phyloP scores from a whole-genome alignment of 2,329 filamentous ascomycete genomes.

The Venturia carpophila region DNA sequence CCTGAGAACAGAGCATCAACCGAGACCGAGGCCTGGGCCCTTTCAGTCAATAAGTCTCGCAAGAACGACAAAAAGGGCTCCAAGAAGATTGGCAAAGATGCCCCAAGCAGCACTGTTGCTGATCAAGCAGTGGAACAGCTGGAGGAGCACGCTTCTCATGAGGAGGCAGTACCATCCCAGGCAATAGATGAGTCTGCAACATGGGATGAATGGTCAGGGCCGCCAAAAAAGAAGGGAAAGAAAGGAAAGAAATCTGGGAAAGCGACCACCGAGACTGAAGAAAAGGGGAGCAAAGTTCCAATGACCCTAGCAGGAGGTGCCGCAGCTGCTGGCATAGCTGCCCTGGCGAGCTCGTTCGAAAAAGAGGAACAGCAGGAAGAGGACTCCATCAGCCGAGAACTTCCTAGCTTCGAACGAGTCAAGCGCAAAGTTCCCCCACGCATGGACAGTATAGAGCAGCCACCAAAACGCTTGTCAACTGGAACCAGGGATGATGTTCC shows the following conservation, averaged over 20 bases:
- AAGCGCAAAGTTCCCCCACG: constrained; percentile 32
- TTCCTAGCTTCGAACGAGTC: constrained; percentile 22
- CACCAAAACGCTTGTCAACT: constrained; percentile 3
- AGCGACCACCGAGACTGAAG: constrained; percentile 18
- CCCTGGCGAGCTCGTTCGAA: constrained; percentile 1
- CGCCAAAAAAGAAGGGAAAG: constrained; percentile 17
- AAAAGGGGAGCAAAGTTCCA: constrained; percentile 9
- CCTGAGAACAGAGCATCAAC: neutral
- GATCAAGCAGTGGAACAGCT: neutral
- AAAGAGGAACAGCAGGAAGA: constrained; percentile 1
- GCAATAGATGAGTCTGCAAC: neutral
- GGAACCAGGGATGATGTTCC: neutral
- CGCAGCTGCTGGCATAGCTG: neutral
- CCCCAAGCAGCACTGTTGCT: constrained; percentile 19
- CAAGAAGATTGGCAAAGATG: constrained; percentile 1
- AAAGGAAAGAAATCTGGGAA: constrained; percentile 19
- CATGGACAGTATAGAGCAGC: constrained; percentile 18
- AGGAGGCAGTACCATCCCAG: neutral
- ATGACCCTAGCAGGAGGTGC: constrained; percentile 13
- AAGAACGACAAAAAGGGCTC: constrained; percentile 25
- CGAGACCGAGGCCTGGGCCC: constrained; percentile 20
- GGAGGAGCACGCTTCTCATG: neutral
- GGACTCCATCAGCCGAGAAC: neutral
- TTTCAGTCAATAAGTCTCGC: constrained; percentile 20
- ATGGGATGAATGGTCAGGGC: constrained; percentile 22